Evolutionary conservation across 2,329 filamentous ascomycete genomes (phyloP).

Genomic region (Stachybotrys echinatus): DNA sequence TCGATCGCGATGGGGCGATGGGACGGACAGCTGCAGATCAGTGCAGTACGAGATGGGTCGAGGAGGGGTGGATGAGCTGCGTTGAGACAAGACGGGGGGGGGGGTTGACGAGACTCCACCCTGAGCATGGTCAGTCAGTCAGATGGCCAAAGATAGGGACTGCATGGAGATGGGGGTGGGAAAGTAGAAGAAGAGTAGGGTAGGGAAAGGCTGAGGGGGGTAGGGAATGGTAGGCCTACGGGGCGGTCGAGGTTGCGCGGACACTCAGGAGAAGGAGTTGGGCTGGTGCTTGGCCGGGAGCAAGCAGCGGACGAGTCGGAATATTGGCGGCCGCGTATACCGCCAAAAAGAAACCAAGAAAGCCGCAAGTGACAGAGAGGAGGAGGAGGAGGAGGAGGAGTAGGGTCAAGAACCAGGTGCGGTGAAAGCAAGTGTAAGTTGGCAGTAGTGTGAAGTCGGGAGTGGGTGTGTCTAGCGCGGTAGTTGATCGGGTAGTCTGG

Average conservation of each 20-base stretch:
- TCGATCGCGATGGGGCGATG: constrained; percentile 15
- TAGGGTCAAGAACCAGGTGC: background rate
- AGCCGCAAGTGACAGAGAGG: constrained; percentile 5
- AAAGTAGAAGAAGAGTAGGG: constrained; percentile 3
- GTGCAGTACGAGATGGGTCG: constrained; percentile 4
- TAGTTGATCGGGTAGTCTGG: no score
- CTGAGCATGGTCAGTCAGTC: constrained; percentile 2
- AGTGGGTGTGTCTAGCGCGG: background rate
- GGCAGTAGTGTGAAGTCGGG: background rate
- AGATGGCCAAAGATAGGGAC: background rate
- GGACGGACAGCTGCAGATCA: constrained; percentile 15
- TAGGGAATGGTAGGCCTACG: constrained; percentile 9
- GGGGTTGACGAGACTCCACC: constrained; percentile 1
- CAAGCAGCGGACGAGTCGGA: constrained; percentile 14
- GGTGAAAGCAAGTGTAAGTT: background rate
- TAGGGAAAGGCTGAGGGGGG: constrained; percentile 3
- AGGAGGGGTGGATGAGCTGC: constrained; percentile 4
- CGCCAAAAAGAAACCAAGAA: constrained; percentile 16
- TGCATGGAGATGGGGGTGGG: constrained; percentile 3
- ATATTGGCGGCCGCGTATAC: constrained; percentile 23
- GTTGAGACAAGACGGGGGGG: background rate
- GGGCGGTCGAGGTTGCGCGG: constrained; percentile 4
- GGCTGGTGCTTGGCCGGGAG: constrained; percentile 10
- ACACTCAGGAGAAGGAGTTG: constrained; percentile 7
- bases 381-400: no score